phyloP scores from a whole-genome alignment of 768 basidiomycete species.

The Lepiota venenata region DNA sequence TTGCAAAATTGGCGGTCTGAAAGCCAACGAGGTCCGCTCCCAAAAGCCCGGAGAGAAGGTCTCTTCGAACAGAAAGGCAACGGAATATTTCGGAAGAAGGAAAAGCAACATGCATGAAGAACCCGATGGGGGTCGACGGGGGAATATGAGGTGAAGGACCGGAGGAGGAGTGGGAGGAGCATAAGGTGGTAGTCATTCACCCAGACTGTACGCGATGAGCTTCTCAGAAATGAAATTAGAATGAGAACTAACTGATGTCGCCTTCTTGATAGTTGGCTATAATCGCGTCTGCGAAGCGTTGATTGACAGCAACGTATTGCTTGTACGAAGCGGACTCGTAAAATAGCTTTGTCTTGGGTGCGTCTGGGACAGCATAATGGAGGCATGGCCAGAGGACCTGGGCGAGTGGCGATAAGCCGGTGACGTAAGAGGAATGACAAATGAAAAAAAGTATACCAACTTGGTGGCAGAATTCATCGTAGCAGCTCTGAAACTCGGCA shows the following conservation, averaged over 20 bases:
- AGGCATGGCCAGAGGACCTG: constrained; percentile 83
- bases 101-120: constrained; percentile 98
- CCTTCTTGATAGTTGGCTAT: constrained; percentile 79
- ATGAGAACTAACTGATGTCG: constrained; percentile 53
- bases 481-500: constrained; percentile 72
- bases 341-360: constrained; percentile 79
- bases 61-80: constrained; percentile 75
- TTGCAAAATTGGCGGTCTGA: constrained; percentile 80
- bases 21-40: constrained; percentile 92
- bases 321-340: constrained; percentile 79
- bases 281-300: constrained; percentile 85
- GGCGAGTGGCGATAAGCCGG: constrained; percentile 19
- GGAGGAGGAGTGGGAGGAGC: constrained; percentile 85
- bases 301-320: constrained; percentile 88
- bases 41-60: constrained; percentile 84
- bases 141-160: constrained; percentile 56
- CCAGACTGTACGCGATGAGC: constrained; percentile 44
- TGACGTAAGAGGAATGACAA: constrained; percentile 11
- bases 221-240: constrained; percentile 13
- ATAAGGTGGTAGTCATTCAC: constrained; percentile 97
- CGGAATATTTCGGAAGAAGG: constrained; percentile 95
- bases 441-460: constrained; percentile 30
- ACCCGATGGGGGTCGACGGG: constrained; percentile 67
- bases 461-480: constrained; percentile 88
- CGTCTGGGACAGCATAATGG: constrained; percentile 85